Percentiles rank a stretch among this genome's conserved stretches.
These are phyloP conservation scores for Atkinsonella texensis DNA, from an alignment of 2,329 filamentous ascomycete genomes.

Conservation along the genomic window DNA sequence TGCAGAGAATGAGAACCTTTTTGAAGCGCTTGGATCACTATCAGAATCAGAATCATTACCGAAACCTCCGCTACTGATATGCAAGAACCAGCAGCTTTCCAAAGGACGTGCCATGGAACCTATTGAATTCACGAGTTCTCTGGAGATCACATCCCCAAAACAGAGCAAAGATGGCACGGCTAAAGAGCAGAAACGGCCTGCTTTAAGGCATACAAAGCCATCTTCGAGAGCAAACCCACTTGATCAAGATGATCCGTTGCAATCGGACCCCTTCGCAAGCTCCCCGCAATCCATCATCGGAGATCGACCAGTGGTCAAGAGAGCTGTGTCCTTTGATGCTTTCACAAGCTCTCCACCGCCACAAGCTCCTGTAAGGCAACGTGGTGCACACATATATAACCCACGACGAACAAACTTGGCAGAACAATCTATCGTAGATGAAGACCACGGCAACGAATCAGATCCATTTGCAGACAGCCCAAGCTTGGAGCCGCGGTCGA, in stretches of 20 bases:
- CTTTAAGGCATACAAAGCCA: background rate
- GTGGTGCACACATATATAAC: background rate
- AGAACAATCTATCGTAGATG: background rate
- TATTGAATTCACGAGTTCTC: conserved; percentile 27
- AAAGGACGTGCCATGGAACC: conserved; percentile 10
- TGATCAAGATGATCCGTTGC: conserved; percentile 1
- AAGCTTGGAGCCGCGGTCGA: background rate
- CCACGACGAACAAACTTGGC: background rate
- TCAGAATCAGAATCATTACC: background rate
- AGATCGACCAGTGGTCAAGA: background rate
- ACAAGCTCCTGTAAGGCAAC: background rate
- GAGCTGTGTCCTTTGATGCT: conserved; percentile 9
- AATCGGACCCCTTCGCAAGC: conserved; percentile 24
- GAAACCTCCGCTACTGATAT: background rate
- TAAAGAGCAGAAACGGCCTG: background rate
- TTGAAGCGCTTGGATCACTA: background rate
- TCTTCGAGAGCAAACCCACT: background rate
- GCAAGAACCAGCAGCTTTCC: background rate
- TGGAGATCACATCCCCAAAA: conserved; percentile 9
- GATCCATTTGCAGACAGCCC: background rate
- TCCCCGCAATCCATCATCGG: conserved; percentile 13
- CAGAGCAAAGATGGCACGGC: background rate
- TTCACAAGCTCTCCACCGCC: conserved; percentile 9
- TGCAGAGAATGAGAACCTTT: background rate
- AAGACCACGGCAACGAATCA: background rate